Evolutionary conservation across 768 basidiomycete species (phyloP), one percentile per base, ranked within the genome.

Genomic region (Leccinum broughii): DNA sequence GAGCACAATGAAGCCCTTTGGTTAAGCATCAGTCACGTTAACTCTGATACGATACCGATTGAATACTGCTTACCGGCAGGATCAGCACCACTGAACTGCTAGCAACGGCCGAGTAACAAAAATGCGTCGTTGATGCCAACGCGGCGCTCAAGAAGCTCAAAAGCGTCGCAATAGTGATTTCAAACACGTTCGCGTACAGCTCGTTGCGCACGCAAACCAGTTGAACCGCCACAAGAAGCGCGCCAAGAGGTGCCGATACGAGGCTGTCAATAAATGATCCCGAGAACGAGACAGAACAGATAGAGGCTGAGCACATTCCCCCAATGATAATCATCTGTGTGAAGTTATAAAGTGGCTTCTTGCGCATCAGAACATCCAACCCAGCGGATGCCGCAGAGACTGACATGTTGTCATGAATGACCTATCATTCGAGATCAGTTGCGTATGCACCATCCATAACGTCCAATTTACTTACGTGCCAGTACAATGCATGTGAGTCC

Each of bases 71-170:
- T 60, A 88, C 88, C 4, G 90, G 91, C 3, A 93, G 79, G 64
- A 94, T 93, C 62, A 92, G 81, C 4, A 93, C 89, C 56, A 93
- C 84, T 4, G 89, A 85, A 37, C 83, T 84, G 6, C 89, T 89
- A 0, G 89, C 88, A 57, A 93, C 77, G 0, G 93, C 89, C 0
- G 92, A 85, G 68, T 91, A 94, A 73, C 92, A 95, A 62, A 95
- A 85, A 32, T 79, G 73, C n/a, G 79, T 74, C 1, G 88, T 84
- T 14, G 84, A 79, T 1, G 89, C 87, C 48, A 94, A 76, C 3
- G 86, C 90, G 30, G 89, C 91, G 8, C 91, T 80, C 48, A 92
- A 58, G 74, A 95, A 94, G 56, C 90, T 90, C 72, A 90, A 81
- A 26, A 93, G 76, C 3, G 86, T 88, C 4, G 93, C 87, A 54